phyloP scores from a whole-genome alignment of 257 asterid species.

The Nicotiana noctiflora region DNA sequence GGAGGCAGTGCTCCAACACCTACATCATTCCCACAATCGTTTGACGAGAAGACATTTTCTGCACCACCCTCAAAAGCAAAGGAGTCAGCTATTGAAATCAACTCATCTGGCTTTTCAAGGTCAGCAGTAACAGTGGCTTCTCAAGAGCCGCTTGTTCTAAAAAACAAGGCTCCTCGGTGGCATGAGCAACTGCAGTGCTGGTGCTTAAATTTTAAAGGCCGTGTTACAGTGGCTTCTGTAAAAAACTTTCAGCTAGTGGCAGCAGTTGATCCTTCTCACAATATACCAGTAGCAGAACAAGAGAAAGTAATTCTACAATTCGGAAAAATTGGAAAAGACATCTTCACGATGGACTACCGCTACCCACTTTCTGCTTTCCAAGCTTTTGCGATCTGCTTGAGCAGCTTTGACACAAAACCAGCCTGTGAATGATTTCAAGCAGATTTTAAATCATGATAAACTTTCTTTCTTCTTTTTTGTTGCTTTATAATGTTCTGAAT shows the following conservation, averaged over 20 bases:
- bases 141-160: conserved; percentile 51
- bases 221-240: conserved; percentile 94
- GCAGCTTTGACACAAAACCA: conserved; percentile 95
- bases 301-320: conserved; percentile 86
- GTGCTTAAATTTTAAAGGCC: conserved; percentile 91
- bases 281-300: conserved; percentile 58
- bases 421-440: conserved; percentile 67
- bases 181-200: conserved; percentile 93
- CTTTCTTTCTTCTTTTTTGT: conserved; percentile 7
- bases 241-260: conserved; percentile 93
- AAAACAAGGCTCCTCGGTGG: conserved; percentile 90
- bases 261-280: conserved; percentile 48
- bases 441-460: conserved; percentile 20
- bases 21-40: conserved; percentile 36
- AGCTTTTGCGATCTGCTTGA: conserved; percentile 91
- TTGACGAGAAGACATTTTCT: conserved; percentile 28
- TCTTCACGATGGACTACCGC: conserved; percentile 87
- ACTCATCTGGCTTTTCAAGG: conserved; percentile 23
- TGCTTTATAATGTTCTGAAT: background rate
- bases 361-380: conserved; percentile 93
- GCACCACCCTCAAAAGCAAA: conserved; percentile 23
- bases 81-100: conserved; percentile 21
- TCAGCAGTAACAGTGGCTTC: conserved; percentile 2
- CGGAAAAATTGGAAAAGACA: conserved; percentile 91
- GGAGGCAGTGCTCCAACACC: conserved; percentile 94